A percentile compares a stretch with the other conserved stretches of the same genome.
phyloP scores from a whole-genome alignment of 2,329 filamentous ascomycete genomes.

The Sporothrix euskadiensis region DNA sequence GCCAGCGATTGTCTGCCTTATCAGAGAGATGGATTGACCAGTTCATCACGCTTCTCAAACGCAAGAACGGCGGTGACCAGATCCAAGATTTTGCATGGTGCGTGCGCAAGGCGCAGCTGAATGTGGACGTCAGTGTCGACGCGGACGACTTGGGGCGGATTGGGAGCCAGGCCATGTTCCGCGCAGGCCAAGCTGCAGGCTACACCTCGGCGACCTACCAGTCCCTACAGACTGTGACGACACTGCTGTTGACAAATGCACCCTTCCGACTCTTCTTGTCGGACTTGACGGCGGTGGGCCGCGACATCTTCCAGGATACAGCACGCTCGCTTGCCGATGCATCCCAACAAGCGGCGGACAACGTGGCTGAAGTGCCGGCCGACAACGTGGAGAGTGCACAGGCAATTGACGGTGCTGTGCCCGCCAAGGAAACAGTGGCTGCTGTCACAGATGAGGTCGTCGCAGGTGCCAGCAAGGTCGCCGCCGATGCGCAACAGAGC shows the following conservation, averaged over 20 bases:
- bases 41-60: conserved; percentile 75
- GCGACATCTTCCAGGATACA: conserved; percentile 84
- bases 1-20: conserved; percentile 70
- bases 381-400: background rate
- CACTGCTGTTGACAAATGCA: conserved; percentile 82
- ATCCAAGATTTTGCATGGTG: conserved; percentile 93
- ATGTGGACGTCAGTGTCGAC: conserved; percentile 63
- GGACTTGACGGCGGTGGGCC: conserved; percentile 75
- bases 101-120: conserved; percentile 63
- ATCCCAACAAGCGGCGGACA: conserved; percentile 71
- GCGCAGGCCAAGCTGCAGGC: conserved; percentile 56
- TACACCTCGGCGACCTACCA: conserved; percentile 73
- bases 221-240: conserved; percentile 79
- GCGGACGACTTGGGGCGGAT: conserved; percentile 53
- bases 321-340: conserved; percentile 75
- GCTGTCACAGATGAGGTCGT: conserved; percentile 56
- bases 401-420: background rate
- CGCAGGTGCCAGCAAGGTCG: conserved; percentile 56
- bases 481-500: conserved; percentile 65
- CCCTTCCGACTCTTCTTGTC: conserved; percentile 86
- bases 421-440: conserved; percentile 45
- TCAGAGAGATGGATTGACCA: conserved; percentile 72
- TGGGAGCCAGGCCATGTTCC: conserved; percentile 51
- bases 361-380: conserved; percentile 54
- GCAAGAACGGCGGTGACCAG: conserved; percentile 83